Percentiles rank a stretch among this genome's conserved stretches.
phyloP scores from a whole-genome alignment of 1,284 basidiomycete genomes.

The Trametes polyzona region DNA sequence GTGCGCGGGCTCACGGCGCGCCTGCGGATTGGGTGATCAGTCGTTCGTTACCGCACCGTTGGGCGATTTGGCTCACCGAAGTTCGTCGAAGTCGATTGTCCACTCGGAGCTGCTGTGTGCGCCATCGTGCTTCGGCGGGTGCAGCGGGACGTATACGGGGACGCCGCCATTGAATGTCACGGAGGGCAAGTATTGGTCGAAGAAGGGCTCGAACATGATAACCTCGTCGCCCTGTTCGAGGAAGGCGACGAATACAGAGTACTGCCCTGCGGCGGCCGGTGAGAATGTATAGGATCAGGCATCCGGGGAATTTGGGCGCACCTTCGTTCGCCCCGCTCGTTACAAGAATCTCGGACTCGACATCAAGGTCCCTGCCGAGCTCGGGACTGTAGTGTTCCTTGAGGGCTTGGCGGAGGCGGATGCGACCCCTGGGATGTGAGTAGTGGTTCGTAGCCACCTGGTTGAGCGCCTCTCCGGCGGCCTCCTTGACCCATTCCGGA shows the following conservation, averaged over 20 bases:
- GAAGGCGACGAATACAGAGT: conserved; percentile 89
- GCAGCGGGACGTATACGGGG: conserved; percentile 93
- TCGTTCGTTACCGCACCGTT: not conserved
- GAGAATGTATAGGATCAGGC: not conserved
- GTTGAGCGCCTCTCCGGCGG: conserved; percentile 74
- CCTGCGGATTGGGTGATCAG: conserved; percentile 39
- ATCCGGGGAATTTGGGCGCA: conserved; percentile 35
- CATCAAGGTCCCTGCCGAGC: conserved; percentile 76
- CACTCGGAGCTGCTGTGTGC: conserved; percentile 80
- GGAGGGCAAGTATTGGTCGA: conserved; percentile 94
- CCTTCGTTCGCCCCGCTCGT: conserved; percentile 97
- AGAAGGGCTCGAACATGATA: conserved; percentile 98
- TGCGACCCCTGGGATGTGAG: conserved; percentile 87
- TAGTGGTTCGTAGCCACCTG: conserved; percentile 83
- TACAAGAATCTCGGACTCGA: conserved; percentile 89
- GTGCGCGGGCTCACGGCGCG: conserved; percentile 84
- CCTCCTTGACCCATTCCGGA: conserved; percentile 81
- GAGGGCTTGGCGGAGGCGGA: conserved; percentile 85
- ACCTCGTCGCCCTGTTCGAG: conserved; percentile 93
- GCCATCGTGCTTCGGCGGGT: conserved; percentile 70
- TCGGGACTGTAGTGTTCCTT: conserved; percentile 76
- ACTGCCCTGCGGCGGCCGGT: conserved; percentile 66
- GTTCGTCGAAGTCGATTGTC: conserved; percentile 85
- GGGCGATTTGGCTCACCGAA: conserved; percentile 55
- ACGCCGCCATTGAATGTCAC: conserved; percentile 93